Percentiles rank a stretch among this genome's conserved stretches.
These are phyloP conservation scores for Saccharomyces hybrid DNA, from an alignment of 1,139 yeast genomes.

Conservation along the genomic window DNA sequence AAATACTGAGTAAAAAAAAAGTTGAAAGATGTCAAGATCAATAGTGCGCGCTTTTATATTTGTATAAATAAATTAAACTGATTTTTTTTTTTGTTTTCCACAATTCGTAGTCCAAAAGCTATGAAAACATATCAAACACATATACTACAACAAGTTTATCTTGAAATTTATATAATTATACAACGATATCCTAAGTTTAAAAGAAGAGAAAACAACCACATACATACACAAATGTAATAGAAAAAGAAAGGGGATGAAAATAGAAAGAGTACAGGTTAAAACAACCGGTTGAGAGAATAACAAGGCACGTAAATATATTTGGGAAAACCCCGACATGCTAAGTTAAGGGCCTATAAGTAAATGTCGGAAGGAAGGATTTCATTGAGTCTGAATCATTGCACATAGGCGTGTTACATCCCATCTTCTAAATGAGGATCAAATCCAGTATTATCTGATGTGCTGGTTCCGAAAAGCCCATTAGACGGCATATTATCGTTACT, in stretches of 20 bases:
- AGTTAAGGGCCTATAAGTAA: background rate
- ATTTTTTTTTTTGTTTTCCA: background rate
- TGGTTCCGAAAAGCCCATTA: slow-evolving; percentile 11
- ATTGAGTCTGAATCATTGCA: too few relatives aligned
- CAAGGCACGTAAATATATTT: too few relatives aligned
- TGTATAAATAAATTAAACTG: background rate
- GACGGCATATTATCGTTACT: background rate
- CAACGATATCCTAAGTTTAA: background rate
- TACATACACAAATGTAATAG: background rate
- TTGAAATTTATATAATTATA: slow-evolving; percentile 1
- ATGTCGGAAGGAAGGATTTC: too few relatives aligned
- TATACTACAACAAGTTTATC: slow-evolving; percentile 1
- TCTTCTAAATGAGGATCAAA: slow-evolving; percentile 21
- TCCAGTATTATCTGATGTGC: slow-evolving; percentile 11
- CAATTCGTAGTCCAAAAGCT: background rate
- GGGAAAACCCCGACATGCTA: background rate
- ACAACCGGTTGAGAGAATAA: too few relatives aligned
- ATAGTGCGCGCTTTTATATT: background rate
- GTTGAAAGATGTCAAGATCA: background rate
- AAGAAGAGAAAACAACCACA: background rate
- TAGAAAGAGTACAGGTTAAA: background rate
- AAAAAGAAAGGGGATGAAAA: background rate
- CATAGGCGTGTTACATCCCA: slow-evolving; percentile 6
- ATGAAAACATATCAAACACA: background rate
- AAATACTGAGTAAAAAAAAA: slow-evolving; percentile 30